Evolutionary conservation across 2,329 filamentous ascomycete species (phyloP), one percentile per base, ranked within the genome.

Genomic region (Ophiosphaerella korrae): DNA sequence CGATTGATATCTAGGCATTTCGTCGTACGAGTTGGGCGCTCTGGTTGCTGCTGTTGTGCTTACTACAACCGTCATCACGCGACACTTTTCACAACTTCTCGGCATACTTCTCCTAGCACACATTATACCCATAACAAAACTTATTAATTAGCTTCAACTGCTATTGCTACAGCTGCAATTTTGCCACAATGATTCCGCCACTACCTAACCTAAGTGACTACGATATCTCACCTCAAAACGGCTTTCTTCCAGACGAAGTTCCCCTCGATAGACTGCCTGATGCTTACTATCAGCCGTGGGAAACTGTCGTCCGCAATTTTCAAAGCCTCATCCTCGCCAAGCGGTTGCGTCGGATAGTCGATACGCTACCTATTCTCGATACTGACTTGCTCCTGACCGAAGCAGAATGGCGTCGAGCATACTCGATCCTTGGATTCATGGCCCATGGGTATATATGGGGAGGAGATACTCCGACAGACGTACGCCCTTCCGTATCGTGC

Each of bases 281-380:
- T 68, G 84, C 88, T 2, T 97, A 97, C 79, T 99, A 97, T 76
- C 87, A 89, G 74, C 90, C 91, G 70, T 99, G 94, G 94, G 94
- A 99, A 77, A 84, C 88, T 39, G 83, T 97, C 42, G 84, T 88
- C 31, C 84, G 87, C 61, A 97, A 96, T 68, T 81, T 99, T 26
- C 94, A 97, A 76, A 86, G 87, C 11, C 80, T 97, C 52, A 86
- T 97, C 44, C 82, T 97, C 49, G 95, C 88, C 75, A 90, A 88
- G 72, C 87, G 92, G 53, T 80, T 99, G 57, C 87, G 91, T 39
- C 83, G 86, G 43, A 85, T 92, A 53, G 84, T 97, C 52, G 88
- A 97, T 62, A 81, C 82, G 38, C 82, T 99, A 53, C 92, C 93
- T 7, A 80, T 96, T 47, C 84, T 99, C 55, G 91, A 89, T 45